Base-by-base conservation (phyloP, 2,329 filamentous ascomycete species). In the Fusarium oxysporum region DNA sequence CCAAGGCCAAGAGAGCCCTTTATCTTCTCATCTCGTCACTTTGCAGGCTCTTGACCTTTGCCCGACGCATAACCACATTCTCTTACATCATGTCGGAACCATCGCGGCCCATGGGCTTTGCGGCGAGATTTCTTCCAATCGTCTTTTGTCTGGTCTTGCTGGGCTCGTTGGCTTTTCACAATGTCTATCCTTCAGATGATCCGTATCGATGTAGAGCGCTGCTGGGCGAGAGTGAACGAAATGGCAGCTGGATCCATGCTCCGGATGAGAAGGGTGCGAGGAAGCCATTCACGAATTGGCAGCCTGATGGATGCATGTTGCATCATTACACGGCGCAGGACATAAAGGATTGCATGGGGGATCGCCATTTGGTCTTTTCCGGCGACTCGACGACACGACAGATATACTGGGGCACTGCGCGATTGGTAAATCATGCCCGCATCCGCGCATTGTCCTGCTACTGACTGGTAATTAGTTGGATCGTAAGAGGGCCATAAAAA, bases 341-440 rank as follows among this genome's bases (percentile, higher is more conserved):
- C 41, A 83, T 91, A 44, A 79, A 82, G 23, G 79, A 81, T 50
- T 92, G 91, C 75, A 82, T 91, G 28, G 80, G 80, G 5, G 81
- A 83, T 19, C 85, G 85, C 12, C 85, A 84, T 55, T 75, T 92
- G n/a, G 82, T 90, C 21, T 89, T 92, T 71, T 84, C 87, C 32
- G 90, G 91, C 41, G 90, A 92, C 77, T 88, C 88, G 4, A 88
- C 86, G 2, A 85, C 87, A 12, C 86, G 90, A 17, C 87, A 91
- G 72, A 79, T 91, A 10, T 92, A 89, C 78, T 91, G 88, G 86
- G 87, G 88, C 11, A 73, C 78, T 55, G 78, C 71, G 28, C 74
- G 78, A n/a, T n/a, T 79, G 55, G 83, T 79, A 44, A 59, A 71
- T 53, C 65, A 9, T 25, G 10, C 5, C 13, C 7, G 6, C 25